phyloP scores from a whole-genome alignment of 2,329 filamentous ascomycete species.

The Aspergillus tamarii region DNA sequence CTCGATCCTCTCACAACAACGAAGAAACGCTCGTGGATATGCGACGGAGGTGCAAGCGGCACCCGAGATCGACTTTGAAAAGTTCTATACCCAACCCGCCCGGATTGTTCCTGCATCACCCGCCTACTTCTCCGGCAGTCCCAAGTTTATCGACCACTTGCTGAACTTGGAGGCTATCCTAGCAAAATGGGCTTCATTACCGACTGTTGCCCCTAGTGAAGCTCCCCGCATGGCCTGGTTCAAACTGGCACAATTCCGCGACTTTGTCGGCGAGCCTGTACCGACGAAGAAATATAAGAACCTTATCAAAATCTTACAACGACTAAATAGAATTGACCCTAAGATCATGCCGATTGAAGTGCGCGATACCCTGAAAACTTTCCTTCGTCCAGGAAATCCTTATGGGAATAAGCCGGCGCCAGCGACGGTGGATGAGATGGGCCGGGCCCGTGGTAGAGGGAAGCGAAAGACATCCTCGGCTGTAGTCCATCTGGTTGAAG shows the following conservation, averaged over 20 bases:
- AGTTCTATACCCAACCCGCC: conserved; percentile 52
- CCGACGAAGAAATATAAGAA: conserved; percentile 77
- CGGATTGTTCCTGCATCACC: conserved; percentile 82
- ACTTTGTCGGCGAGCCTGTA: conserved; percentile 70
- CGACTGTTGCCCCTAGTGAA: conserved; percentile 66
- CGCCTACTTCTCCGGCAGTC: conserved; percentile 91
- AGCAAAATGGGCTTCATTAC: conserved; percentile 73
- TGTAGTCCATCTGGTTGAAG: conserved; percentile 86
- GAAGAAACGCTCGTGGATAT: conserved; percentile 29
- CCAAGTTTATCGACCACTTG: conserved; percentile 82
- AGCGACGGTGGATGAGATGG: conserved; percentile 71
- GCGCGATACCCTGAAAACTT: conserved; percentile 64
- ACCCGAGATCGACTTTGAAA: conserved; percentile 38
- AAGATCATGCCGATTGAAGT: conserved; percentile 73
- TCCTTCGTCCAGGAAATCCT: conserved; percentile 75
- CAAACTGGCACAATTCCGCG: conserved; percentile 74
- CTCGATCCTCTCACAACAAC: conserved; percentile 17
- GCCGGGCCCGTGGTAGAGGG: conserved; percentile 78
- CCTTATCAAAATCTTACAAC: conserved; percentile 74
- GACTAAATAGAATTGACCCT: conserved; percentile 84
- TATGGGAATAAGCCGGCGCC: conserved; percentile 66
- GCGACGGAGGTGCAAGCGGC: conserved; percentile 32
- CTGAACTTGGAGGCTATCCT: conserved; percentile 73
- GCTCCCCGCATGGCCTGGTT: conserved; percentile 80
- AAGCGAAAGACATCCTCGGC: conserved; percentile 86